Conservation (phyloP, 208 protist species). For the Trypanosoma congolense region DNA sequence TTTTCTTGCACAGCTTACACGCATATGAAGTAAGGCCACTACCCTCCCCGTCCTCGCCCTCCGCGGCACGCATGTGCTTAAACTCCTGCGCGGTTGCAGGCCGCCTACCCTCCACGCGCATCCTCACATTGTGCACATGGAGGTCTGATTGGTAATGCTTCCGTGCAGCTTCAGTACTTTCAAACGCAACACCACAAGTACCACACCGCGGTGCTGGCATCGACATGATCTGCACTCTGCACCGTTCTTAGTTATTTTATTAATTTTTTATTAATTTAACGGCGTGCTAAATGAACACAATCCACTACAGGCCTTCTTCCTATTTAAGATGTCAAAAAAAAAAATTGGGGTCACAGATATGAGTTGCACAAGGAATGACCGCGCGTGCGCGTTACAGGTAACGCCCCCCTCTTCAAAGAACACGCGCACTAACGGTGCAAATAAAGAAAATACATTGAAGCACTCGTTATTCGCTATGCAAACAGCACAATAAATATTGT, state of each 20-base stretch:
- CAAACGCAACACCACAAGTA: conserved; percentile 69
- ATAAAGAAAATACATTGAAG: no score
- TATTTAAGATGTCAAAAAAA: no score
- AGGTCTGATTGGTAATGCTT: conserved; percentile 77
- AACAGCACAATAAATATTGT: no score
- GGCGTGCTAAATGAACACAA: no score
- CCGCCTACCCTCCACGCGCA: conserved; percentile 75
- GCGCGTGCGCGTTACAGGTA: no score
- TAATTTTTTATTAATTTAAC: not conserved
- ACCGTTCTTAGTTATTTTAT: not conserved
- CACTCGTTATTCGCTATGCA: no score
- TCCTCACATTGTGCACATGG: conserved; percentile 80
- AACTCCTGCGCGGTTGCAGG: conserved; percentile 62
- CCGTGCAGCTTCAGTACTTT: conserved; percentile 39
- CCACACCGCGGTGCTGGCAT: conserved; percentile 51
- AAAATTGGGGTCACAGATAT: no score
- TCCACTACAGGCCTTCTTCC: no score
- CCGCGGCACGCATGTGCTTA: conserved; percentile 21
- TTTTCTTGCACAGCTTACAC: conserved; percentile 90
- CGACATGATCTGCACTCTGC: conserved; percentile 14
- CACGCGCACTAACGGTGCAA: no score
- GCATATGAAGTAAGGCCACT: conserved; percentile 57
- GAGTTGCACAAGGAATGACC: no score
- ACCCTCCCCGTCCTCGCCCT: conserved; percentile 23
- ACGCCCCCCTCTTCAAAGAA: no score